Base-by-base conservation (phyloP, 176 grass and related monocot species). In the Musa troglodytarum region DNA sequence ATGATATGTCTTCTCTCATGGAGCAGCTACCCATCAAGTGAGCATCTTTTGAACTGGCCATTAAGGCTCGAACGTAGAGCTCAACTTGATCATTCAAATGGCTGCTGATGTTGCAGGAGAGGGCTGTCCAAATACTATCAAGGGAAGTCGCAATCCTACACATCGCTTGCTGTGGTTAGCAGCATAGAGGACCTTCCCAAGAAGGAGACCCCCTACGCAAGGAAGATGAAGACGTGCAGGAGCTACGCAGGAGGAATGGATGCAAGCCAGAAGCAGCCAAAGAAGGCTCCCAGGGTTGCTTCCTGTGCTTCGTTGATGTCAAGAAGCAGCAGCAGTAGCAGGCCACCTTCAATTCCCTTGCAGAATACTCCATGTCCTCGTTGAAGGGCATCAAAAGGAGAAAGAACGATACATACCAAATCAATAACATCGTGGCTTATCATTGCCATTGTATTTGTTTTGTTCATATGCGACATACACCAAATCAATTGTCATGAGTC, bases 221-320 rank as follows among this genome's bases (percentile, higher is more conserved):
- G 68, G 72, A 96, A 83, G 84, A 88, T 90, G 83, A 96, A 92
- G 84, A 71, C 86, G 53, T 81, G 87, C 54, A 88, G 77, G 66
- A 90, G 89, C 74, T 88, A 85, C 77, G 63, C 85, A 72, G 76
- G 76, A 59, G 85, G 87, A 69, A 75, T 82, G 56, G 70, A 82
- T 84, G 81, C 71, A 69, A 89, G 74, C 24, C 81, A 79, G 54
- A 66, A 21, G 79, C 55, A 12, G 57, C 1, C 54, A 9, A 92
- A 92, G 82, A 90, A 71, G 61, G 26, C 78, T 24, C 52, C 93
- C 13, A 88, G 79, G 77, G 4, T 10, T 20, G 55, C 58, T 20
- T n/a, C 68, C 50, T 77, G 79, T 86, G 65, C 70, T 23, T 69
- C 58, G 54, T 62, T 77, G 26, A 3, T 79, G 50, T 65, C 88